Evolutionary conservation across 495 filamentous ascomycete species (phyloP).

Genomic region (Daldinia decipiens): DNA sequence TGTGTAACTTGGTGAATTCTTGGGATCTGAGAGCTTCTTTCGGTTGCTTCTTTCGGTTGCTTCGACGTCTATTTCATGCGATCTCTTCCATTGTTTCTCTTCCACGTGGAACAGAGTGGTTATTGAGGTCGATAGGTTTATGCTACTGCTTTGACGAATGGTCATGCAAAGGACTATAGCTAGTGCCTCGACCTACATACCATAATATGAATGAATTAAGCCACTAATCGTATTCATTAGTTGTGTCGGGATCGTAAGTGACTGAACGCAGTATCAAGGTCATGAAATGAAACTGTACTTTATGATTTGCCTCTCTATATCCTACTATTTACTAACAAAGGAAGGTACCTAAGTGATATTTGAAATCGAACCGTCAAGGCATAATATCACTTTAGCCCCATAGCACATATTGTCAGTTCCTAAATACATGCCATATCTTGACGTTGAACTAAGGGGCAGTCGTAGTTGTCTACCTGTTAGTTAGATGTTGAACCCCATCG

Average conservation of each 20-base stretch:
- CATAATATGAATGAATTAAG: constrained; percentile 33
- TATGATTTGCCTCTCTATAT: neutral
- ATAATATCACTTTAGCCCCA: no score
- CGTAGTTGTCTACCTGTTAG: no score
- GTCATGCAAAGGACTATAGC: neutral
- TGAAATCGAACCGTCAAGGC: no score
- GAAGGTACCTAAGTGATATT: no score
- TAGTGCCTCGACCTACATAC: constrained; percentile 12
- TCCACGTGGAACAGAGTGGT: constrained; percentile 3
- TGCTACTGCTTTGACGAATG: neutral
- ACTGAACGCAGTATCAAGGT: neutral
- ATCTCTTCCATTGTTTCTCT: constrained; percentile 11
- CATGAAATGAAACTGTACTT: neutral
- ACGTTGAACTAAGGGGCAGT: no score
- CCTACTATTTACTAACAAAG: no score
- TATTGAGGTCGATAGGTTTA: neutral
- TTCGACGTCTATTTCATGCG: constrained; percentile 16
- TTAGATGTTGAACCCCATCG: no score
- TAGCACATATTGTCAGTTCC: no score
- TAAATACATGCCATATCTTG: no score
- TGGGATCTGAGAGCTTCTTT: neutral
- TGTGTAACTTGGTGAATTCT: neutral
- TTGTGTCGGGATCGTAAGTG: neutral
- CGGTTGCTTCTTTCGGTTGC: constrained; percentile 9
- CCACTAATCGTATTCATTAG: neutral